Evolutionary conservation across 345 rosid genomes (phyloP).

Genomic region (Salix viminalis): DNA sequence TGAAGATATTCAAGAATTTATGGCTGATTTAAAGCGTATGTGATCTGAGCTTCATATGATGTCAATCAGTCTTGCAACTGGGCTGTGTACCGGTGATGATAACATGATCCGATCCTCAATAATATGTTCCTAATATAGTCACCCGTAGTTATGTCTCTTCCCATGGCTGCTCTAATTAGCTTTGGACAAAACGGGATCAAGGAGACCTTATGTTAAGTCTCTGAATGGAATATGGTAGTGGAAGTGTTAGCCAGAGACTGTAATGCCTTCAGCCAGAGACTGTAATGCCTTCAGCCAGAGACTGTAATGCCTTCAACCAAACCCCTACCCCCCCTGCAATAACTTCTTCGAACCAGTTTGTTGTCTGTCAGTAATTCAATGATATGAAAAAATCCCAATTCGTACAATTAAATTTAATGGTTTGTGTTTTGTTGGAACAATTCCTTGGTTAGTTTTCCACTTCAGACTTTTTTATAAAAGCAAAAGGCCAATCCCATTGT

Average conservation of each 20-base stretch:
- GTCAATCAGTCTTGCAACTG: not conserved
- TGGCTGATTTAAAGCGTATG: conserved; percentile 45
- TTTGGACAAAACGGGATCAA: not conserved
- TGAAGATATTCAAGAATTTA: conserved; percentile 57
- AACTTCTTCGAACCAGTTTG: too few species aligned
- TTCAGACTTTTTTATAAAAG: too few species aligned
- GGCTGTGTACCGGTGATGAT: not conserved
- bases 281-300: not conserved
- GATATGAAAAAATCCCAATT: too few species aligned
- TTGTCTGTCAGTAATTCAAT: too few species aligned
- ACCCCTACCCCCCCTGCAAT: not conserved
- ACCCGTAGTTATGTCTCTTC: not conserved
- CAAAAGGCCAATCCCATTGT: too few species aligned
- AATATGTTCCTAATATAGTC: too few species aligned
- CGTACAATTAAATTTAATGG: too few species aligned
- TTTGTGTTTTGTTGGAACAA: too few species aligned
- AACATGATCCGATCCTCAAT: not conserved
- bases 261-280: not conserved
- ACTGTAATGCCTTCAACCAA: not conserved
- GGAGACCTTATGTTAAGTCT: not conserved
- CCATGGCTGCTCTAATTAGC: not conserved
- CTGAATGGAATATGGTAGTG: not conserved
- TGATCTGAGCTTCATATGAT: conserved; percentile 27
- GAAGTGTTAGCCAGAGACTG: not conserved
- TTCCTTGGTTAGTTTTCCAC: too few species aligned